Evolutionary conservation across 768 basidiomycete species (phyloP).

Genomic region (Lactarius quietus): DNA sequence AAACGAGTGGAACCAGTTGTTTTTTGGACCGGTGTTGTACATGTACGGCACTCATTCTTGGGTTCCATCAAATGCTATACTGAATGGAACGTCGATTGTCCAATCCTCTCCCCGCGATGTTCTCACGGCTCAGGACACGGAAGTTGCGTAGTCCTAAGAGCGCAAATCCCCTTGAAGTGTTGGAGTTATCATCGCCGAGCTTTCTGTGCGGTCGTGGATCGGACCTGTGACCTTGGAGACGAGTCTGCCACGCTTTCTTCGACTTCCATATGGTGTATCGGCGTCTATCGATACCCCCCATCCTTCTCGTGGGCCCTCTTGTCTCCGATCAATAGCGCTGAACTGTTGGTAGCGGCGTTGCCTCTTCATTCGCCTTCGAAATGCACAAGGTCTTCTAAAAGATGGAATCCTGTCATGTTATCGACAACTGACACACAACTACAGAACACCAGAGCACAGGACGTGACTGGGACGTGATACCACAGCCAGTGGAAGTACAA

Average conservation of each 20-base stretch:
- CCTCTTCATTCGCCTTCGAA: neutral
- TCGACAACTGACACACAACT: too few relatives aligned
- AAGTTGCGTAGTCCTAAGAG: neutral
- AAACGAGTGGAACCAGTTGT: neutral
- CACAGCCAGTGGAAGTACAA: neutral
- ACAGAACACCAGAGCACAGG: neutral
- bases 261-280: neutral
- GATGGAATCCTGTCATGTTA: neutral
- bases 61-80: neutral
- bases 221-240: neutral
- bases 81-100: neutral
- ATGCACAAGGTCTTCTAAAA: neutral
- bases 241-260: neutral
- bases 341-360: neutral
- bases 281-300: neutral
- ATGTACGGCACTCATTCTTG: neutral
- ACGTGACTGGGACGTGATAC: neutral
- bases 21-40: neutral
- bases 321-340: conserved; percentile 6
- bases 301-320: neutral
- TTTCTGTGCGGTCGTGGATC: neutral
- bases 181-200: neutral
- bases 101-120: neutral
- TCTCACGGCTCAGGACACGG: neutral
- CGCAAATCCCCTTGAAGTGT: neutral